Evolutionary conservation across 2,329 filamentous ascomycete genomes (phyloP).

Genomic region (Lecanosticta acicola): DNA sequence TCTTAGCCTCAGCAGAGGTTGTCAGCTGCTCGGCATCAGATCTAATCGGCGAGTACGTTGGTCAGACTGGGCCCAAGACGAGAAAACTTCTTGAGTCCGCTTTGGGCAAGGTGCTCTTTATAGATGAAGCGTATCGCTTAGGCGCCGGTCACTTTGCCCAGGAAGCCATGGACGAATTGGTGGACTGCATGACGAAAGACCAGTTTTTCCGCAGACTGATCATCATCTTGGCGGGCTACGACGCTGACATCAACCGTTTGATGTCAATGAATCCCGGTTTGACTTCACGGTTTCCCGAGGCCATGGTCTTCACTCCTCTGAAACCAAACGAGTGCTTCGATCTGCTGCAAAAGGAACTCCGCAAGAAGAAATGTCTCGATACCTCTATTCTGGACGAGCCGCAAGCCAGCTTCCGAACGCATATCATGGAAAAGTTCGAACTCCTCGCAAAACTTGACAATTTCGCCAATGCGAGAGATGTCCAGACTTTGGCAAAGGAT

Average conservation of each 20-base stretch:
- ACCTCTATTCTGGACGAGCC: background rate
- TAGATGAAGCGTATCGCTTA: constrained; percentile 68
- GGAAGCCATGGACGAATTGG: constrained; percentile 50
- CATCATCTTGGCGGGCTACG: constrained; percentile 65
- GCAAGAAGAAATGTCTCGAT: constrained; percentile 10
- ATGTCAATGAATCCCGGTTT: constrained; percentile 58
- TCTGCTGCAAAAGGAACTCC: constrained; percentile 37
- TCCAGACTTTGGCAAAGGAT: constrained; percentile 49
- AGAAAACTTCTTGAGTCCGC: constrained; percentile 55
- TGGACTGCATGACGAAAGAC: constrained; percentile 51
- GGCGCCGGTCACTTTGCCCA: constrained; percentile 52
- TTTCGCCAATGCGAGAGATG: constrained; percentile 62
- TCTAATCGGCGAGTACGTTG: constrained; percentile 62
- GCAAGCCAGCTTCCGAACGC: background rate
- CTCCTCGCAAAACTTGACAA: constrained; percentile 40
- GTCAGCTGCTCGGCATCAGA: constrained; percentile 63
- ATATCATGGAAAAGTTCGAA: constrained; percentile 35
- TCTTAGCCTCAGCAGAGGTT: constrained; percentile 56
- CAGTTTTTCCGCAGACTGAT: constrained; percentile 56
- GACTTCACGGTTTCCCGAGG: constrained; percentile 59
- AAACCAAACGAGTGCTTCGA: constrained; percentile 28
- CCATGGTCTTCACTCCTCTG: constrained; percentile 50
- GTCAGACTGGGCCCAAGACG: constrained; percentile 65
- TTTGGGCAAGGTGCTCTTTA: constrained; percentile 61
- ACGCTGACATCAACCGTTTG: constrained; percentile 58